Conservation (phyloP, 371 early-diverging fungal genomes). For the Saksenaea vasiformis region DNA sequence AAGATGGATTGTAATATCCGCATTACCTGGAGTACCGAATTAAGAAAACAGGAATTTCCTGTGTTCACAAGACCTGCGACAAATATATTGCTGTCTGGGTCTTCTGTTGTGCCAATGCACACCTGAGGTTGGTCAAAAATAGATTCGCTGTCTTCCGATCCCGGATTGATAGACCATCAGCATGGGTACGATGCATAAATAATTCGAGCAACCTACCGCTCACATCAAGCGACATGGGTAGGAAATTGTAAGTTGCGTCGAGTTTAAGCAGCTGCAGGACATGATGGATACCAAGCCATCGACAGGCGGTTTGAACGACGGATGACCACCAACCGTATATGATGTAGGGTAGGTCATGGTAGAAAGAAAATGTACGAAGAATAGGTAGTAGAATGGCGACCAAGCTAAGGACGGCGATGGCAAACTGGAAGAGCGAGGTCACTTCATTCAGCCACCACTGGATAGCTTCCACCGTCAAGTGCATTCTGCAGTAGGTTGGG, state of each 20-base stretch:
- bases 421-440: constrained; percentile 16
- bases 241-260: neutral
- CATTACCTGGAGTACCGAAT: constrained; percentile 85
- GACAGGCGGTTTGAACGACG: neutral
- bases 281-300: neutral
- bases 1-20: neutral
- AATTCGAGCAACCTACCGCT: neutral
- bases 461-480: constrained; percentile 19
- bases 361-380: constrained; percentile 13
- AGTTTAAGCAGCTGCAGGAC: neutral
- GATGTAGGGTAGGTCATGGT: constrained; percentile 13
- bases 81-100: constrained; percentile 1
- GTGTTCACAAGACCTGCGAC: constrained; percentile 81
- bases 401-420: constrained; percentile 14
- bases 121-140: neutral
- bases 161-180: too few relatives aligned
- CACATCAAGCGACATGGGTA: neutral
- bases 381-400: constrained; percentile 21
- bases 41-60: constrained; percentile 95
- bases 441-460: constrained; percentile 20
- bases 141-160: neutral
- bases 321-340: constrained; percentile 3
- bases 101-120: neutral
- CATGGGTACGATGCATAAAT: too few relatives aligned
- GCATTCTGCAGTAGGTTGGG: neutral